These are phyloP conservation scores for Colletotrichum spinosum DNA, from an alignment of 2,329 filamentous ascomycete species.

Conservation along the genomic window DNA sequence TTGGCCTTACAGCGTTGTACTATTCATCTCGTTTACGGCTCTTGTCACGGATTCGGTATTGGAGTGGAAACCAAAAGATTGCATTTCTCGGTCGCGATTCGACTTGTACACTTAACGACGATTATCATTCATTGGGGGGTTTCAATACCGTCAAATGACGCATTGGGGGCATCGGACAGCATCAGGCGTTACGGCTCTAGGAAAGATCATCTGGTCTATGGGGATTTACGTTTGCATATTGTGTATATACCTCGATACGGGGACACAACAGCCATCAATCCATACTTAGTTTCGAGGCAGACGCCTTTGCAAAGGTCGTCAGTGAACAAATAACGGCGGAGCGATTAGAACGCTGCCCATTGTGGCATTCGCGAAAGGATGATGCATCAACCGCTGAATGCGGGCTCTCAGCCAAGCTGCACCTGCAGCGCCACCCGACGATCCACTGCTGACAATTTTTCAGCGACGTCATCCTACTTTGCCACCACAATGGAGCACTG, in stretches of 20 bases:
- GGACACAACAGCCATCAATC: constrained; percentile 22
- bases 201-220: constrained; percentile 9
- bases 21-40: constrained; percentile 35
- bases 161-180: constrained; percentile 30
- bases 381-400: too few species aligned
- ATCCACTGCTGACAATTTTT: constrained; percentile 9
- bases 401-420: too few species aligned
- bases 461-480: constrained; percentile 28
- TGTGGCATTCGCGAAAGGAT: too few species aligned
- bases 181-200: constrained; percentile 31
- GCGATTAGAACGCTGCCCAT: too few species aligned
- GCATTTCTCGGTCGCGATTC: constrained; percentile 21
- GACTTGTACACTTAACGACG: constrained; percentile 37
- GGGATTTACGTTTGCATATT: constrained; percentile 25
- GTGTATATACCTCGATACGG: constrained; percentile 29
- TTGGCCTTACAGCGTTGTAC: constrained; percentile 34
- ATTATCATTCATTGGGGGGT: constrained; percentile 31
- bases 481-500: constrained; percentile 5
- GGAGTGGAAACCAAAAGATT: constrained; percentile 35
- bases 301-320: background rate
- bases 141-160: constrained; percentile 33
- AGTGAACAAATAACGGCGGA: too few species aligned
- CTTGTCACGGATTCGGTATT: constrained; percentile 34
- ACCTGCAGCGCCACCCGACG: constrained; percentile 12
- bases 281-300: constrained; percentile 15